Conservation (phyloP, 2,329 filamentous ascomycete species). For the Colletotrichum sp. region DNA sequence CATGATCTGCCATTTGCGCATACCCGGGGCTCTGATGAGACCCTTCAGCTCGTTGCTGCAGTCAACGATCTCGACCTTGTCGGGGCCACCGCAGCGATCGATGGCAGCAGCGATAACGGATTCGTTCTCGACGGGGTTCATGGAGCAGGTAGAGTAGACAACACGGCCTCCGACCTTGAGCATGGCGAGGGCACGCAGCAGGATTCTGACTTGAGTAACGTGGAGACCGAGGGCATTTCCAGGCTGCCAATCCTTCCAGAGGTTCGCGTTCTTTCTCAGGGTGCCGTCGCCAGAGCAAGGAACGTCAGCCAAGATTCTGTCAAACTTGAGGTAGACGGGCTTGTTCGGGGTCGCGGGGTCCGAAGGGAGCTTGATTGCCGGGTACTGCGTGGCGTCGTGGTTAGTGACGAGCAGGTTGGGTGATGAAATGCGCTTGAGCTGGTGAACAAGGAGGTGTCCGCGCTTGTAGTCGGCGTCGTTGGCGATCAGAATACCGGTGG, state of each 20-base stretch:
- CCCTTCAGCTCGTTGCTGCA: conserved; percentile 78
- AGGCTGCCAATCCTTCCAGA: conserved; percentile 96
- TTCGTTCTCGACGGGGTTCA: conserved; percentile 99
- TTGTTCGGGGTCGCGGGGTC: conserved; percentile 57
- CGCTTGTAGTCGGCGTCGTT: conserved; percentile 98
- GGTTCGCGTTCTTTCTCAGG: conserved; percentile 85
- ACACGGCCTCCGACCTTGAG: conserved; percentile 93
- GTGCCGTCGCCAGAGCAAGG: conserved; percentile 97
- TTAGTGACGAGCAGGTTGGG: conserved; percentile 97
- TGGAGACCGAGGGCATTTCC: conserved; percentile 88
- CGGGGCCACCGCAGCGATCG: conserved; percentile 82
- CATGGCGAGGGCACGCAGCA: conserved; percentile 92
- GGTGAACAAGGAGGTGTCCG: conserved; percentile 95
- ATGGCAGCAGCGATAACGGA: conserved; percentile 89
- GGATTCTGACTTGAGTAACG: conserved; percentile 84
- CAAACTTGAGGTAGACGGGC: conserved; percentile 88
- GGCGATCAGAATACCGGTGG: conserved; percentile 90
- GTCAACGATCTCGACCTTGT: conserved; percentile 84
- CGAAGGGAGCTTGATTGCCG: conserved; percentile 82
- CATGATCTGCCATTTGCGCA: conserved; percentile 89
- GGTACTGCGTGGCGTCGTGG: conserved; percentile 95
- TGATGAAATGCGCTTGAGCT: conserved; percentile 95
- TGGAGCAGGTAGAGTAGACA: conserved; percentile 97
- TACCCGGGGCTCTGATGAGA: conserved; percentile 76
- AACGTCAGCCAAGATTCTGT: conserved; percentile 94